phyloP scores from a whole-genome alignment of 2,329 filamentous ascomycete genomes.

The Aspergillus tubingensis region DNA sequence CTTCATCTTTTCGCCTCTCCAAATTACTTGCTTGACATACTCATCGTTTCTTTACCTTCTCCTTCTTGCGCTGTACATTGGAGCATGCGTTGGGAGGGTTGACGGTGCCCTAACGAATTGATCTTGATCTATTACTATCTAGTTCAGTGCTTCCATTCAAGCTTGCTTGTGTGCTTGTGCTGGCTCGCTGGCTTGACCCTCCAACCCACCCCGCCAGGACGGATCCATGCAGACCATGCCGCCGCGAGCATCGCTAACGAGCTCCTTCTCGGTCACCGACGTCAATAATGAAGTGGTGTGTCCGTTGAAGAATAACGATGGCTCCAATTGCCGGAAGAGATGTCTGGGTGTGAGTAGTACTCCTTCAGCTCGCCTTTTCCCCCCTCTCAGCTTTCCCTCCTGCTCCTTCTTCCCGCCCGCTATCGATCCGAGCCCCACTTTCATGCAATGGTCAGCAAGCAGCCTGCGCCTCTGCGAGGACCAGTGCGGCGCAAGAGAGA shows the following conservation, averaged over 20 bases:
- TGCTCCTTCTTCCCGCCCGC: slow-evolving; percentile 6
- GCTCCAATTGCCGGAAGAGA: slow-evolving; percentile 93
- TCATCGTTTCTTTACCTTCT: background rate
- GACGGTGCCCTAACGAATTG: slow-evolving; percentile 17
- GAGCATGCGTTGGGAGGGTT: slow-evolving; percentile 20
- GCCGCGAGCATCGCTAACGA: slow-evolving; percentile 80
- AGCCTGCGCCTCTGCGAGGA: background rate
- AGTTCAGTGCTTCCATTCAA: slow-evolving; percentile 2
- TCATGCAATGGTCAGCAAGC: slow-evolving; percentile 15
- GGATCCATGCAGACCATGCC: slow-evolving; percentile 69
- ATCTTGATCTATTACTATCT: slow-evolving; percentile 8
- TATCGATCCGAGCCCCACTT: slow-evolving; percentile 17
- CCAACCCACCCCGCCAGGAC: slow-evolving; percentile 22
- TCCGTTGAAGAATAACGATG: slow-evolving; percentile 92
- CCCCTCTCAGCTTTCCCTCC: slow-evolving; percentile 7
- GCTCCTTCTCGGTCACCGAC: slow-evolving; percentile 89
- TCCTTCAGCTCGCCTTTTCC: slow-evolving; percentile 12
- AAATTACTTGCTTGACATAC: slow-evolving; percentile 2
- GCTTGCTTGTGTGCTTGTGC: slow-evolving; percentile 6
- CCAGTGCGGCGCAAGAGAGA: background rate
- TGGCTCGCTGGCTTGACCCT: slow-evolving; percentile 14
- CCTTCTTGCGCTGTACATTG: background rate
- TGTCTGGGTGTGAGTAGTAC: slow-evolving; percentile 86
- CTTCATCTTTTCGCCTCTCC: background rate
- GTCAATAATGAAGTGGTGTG: slow-evolving; percentile 96